These are phyloP conservation scores for Crithidia brevicula DNA, from an alignment of 208 protist genomes.

Conservation along the genomic window DNA sequence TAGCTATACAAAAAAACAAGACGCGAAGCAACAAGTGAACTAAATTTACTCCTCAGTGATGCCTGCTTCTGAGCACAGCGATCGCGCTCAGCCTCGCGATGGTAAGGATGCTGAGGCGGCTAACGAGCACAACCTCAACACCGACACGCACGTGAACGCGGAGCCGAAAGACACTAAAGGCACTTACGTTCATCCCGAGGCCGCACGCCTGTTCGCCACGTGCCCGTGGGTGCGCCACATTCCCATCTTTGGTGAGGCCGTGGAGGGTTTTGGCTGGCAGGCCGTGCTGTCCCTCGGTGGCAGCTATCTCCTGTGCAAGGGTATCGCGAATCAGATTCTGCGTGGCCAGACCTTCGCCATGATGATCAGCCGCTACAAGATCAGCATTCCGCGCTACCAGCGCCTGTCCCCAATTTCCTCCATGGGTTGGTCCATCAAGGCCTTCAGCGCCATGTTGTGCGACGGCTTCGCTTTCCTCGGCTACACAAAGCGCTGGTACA, in stretches of 20 bases:
- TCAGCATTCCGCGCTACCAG: constrained; percentile 48
- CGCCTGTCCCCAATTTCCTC: constrained; percentile 44
- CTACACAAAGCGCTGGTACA: constrained; percentile 83
- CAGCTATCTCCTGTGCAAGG: constrained; percentile 58
- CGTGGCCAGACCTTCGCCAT: constrained; percentile 42
- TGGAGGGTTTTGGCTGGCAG: constrained; percentile 45
- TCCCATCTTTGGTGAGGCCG: constrained; percentile 46
- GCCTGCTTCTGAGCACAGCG: too few relatives aligned
- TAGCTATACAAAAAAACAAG: too few relatives aligned
- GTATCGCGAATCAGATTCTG: constrained; percentile 62
- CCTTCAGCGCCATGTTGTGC: constrained; percentile 59
- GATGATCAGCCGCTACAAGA: constrained; percentile 48
- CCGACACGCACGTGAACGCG: background rate
- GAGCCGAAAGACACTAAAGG: background rate
- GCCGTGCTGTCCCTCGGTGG: constrained; percentile 41
- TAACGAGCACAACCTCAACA: too few relatives aligned
- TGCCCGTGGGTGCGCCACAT: constrained; percentile 41
- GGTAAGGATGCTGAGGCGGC: too few relatives aligned
- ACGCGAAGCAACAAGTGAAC: too few relatives aligned
- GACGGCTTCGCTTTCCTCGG: constrained; percentile 67
- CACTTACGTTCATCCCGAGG: constrained; percentile 43
- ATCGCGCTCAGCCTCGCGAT: too few relatives aligned
- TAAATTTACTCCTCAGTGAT: too few relatives aligned
- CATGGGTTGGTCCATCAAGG: constrained; percentile 76
- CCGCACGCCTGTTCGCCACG: constrained; percentile 27